These are phyloP conservation scores for Orbilia ellipsospora DNA, from an alignment of 2,329 filamentous ascomycete genomes.

Conservation along the genomic window DNA sequence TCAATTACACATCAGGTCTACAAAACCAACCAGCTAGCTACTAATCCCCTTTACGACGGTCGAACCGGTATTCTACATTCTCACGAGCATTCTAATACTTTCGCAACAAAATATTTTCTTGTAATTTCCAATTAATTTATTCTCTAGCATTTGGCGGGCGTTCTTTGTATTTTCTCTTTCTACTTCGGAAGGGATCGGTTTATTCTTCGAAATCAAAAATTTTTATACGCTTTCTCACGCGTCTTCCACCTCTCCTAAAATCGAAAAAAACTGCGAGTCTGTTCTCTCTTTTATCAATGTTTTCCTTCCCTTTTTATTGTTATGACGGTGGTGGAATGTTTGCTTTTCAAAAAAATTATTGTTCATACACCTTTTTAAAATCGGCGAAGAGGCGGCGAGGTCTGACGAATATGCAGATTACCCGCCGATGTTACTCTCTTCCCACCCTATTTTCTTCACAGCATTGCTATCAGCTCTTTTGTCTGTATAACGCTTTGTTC, in stretches of 20 bases:
- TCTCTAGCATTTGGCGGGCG: slow-evolving; percentile 55
- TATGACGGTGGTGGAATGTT: slow-evolving; percentile 6
- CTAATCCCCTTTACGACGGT: not conserved
- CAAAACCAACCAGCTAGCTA: slow-evolving; percentile 3
- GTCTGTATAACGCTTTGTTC: not conserved
- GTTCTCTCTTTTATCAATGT: slow-evolving; percentile 13
- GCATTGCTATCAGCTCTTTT: not conserved
- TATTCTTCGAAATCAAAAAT: slow-evolving; percentile 15
- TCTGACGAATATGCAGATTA: slow-evolving; percentile 39
- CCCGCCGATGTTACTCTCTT: slow-evolving; percentile 1
- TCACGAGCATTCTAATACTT: slow-evolving; percentile 16
- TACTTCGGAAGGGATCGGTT: not conserved
- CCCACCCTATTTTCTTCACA: not conserved
- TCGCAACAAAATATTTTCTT: slow-evolving; percentile 13
- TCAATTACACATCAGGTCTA: no score
- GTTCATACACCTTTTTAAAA: slow-evolving; percentile 19
- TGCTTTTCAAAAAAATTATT: slow-evolving; percentile 3
- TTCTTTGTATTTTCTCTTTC: slow-evolving; percentile 16
- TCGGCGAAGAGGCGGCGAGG: not conserved
- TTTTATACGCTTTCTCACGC: slow-evolving; percentile 5
- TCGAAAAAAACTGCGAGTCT: slow-evolving; percentile 30
- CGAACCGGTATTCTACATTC: slow-evolving; percentile 6
- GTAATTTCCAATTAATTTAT: slow-evolving; percentile 25
- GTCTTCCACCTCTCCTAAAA: slow-evolving; percentile 18
- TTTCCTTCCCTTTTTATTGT: slow-evolving; percentile 9